Evolutionary conservation across 306 rosid genomes (phyloP).

Genomic region (Vicia villosa): DNA sequence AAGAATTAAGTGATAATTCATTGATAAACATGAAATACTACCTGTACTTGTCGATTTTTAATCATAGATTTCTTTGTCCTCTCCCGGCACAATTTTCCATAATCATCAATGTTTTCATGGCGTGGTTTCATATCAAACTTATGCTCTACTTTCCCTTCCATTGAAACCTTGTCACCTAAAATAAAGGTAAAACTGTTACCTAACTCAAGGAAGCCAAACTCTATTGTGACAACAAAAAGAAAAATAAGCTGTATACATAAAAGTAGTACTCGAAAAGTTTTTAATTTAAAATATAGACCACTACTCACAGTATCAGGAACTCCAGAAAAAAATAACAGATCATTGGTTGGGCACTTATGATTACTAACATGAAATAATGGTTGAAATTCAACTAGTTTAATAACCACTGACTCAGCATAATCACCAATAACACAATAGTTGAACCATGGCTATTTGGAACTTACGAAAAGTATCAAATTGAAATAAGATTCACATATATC

Average conservation of each 20-base stretch:
- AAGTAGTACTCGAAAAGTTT: conserved; percentile 14
- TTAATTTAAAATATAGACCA: conserved; percentile 26
- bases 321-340: conserved; percentile 13
- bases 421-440: background rate
- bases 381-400: background rate
- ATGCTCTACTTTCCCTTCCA: conserved; percentile 97
- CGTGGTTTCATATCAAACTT: conserved; percentile 99
- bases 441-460: background rate
- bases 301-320: conserved; percentile 19
- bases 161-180: conserved; percentile 73
- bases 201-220: conserved; percentile 14
- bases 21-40: conserved; percentile 37
- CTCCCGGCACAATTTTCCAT: conserved; percentile 93
- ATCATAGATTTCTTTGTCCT: conserved; percentile 89
- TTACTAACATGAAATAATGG: conserved; percentile 7
- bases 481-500: too few relatives aligned
- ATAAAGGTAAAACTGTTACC: conserved; percentile 29
- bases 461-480: too few relatives aligned
- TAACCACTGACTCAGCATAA: background rate
- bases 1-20: conserved; percentile 18
- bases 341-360: background rate
- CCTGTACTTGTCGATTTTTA: conserved; percentile 88
- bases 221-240: background rate
- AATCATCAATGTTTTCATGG: conserved; percentile 80
- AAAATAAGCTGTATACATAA: background rate